Conservation (phyloP, 2,329 filamentous ascomycete species). For the Xylariaceae sp. region DNA sequence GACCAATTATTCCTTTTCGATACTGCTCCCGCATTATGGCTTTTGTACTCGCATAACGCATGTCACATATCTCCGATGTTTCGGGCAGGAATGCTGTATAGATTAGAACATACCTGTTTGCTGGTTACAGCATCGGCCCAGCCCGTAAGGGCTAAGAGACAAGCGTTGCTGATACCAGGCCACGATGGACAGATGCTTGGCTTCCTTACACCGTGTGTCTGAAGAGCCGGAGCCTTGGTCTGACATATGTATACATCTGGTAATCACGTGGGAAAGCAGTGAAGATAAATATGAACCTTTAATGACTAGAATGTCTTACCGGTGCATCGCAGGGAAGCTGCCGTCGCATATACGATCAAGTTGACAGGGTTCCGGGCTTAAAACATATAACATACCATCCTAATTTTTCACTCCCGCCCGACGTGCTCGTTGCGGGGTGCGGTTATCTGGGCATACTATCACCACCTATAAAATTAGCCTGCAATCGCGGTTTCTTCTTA, state of each 20-base stretch:
- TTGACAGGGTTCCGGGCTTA: conserved; percentile 4
- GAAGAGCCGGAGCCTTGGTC: conserved; percentile 16
- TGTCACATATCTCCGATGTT: neutral
- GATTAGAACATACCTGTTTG: neutral
- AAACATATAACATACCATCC: conserved; percentile 1
- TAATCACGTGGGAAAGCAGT: too few species aligned
- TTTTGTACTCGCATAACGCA: neutral
- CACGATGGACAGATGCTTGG: too few species aligned
- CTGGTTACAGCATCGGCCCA: too few species aligned
- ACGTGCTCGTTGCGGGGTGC: too few species aligned
- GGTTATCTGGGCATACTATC: too few species aligned
- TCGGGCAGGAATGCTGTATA: neutral
- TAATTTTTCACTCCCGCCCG: neutral
- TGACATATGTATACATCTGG: conserved; percentile 6
- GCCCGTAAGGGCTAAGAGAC: too few species aligned
- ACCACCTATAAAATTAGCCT: too few species aligned
- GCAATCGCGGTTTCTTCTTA: too few species aligned
- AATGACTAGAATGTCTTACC: too few species aligned
- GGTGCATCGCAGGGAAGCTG: conserved; percentile 12
- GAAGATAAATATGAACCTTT: too few species aligned
- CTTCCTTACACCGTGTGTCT: conserved; percentile 15
- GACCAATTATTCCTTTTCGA: too few species aligned
- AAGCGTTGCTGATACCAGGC: conserved; percentile 9
- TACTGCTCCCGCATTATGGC: too few species aligned
- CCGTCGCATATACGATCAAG: conserved; percentile 12